Percentiles rank a stretch among this genome's conserved stretches.
Evolutionary conservation across 2,329 filamentous ascomycete genomes (phyloP).

Genomic region (Cryphonectria naterciae): DNA sequence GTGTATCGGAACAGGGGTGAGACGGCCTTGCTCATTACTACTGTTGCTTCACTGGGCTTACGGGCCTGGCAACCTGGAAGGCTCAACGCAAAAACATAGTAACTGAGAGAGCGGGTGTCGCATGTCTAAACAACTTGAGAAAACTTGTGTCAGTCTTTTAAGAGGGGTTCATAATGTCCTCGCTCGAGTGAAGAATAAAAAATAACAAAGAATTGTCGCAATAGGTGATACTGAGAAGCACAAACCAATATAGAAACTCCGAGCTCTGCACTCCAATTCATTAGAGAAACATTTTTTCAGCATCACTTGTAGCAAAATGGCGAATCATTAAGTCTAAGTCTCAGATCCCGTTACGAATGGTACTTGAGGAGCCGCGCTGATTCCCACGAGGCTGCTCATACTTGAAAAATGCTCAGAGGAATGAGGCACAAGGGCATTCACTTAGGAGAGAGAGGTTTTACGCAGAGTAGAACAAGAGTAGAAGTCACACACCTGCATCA

Average conservation of each 20-base stretch:
- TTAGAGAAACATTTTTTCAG: background rate
- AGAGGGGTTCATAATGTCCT: too few species aligned
- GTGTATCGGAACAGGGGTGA: background rate
- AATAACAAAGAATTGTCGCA: too few species aligned
- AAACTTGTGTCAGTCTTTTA: too few species aligned
- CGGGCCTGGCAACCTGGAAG: background rate
- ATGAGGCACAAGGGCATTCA: background rate
- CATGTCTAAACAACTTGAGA: too few species aligned
- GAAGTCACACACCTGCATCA: background rate
- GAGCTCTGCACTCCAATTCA: background rate
- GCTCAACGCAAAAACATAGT: background rate
- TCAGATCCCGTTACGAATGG: background rate
- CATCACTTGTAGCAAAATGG: background rate
- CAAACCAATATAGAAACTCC: background rate
- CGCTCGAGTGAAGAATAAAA: too few species aligned
- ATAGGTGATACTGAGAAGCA: background rate
- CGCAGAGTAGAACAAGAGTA: too few species aligned
- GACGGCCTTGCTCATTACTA: background rate
- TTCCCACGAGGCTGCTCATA: background rate
- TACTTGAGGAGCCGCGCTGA: background rate
- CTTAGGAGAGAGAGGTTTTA: background rate
- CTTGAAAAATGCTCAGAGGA: background rate
- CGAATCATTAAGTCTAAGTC: background rate
- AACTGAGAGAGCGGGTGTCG: too few species aligned
- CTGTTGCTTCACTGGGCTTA: background rate